A percentile compares a stretch with the other conserved stretches of the same genome.
phyloP scores from a whole-genome alignment of 2,329 filamentous ascomycete species.

The Amauroascus niger region DNA sequence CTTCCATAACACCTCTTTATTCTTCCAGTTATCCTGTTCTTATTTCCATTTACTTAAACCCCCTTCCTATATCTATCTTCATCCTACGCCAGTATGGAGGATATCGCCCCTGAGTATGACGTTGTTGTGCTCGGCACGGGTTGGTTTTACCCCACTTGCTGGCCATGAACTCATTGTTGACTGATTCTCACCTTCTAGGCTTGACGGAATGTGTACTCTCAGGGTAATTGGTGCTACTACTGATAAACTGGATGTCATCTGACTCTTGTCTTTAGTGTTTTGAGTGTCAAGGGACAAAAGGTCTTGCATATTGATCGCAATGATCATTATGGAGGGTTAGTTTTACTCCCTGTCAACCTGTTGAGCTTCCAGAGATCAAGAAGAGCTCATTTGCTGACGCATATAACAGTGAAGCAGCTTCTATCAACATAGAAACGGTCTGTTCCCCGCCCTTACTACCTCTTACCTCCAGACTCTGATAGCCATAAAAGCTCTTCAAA shows the following conservation, averaged over 20 bases:
- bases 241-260: slow-evolving; percentile 1
- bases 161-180: slow-evolving; percentile 19
- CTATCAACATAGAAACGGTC: slow-evolving; percentile 91
- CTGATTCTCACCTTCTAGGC: slow-evolving; percentile 48
- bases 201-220: slow-evolving; percentile 98
- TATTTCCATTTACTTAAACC: slow-evolving; percentile 13
- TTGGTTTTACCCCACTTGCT: slow-evolving; percentile 41
- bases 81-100: slow-evolving; percentile 65
- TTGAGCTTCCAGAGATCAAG: background rate
- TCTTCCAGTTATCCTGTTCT: slow-evolving; percentile 18
- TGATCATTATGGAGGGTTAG: slow-evolving; percentile 91
- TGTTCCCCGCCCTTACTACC: slow-evolving; percentile 23
- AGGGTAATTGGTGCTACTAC: slow-evolving; percentile 53
- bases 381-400: slow-evolving; percentile 15
- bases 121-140: slow-evolving; percentile 96
- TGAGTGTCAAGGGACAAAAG: slow-evolving; percentile 98
- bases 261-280: slow-evolving; percentile 50
- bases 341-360: slow-evolving; percentile 32
- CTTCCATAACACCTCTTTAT: background rate
- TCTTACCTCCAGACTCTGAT: slow-evolving; percentile 26
- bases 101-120: slow-evolving; percentile 97
- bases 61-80: slow-evolving; percentile 7
- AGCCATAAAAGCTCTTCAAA: slow-evolving; percentile 72
- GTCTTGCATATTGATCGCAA: slow-evolving; percentile 98
- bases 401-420: slow-evolving; percentile 69